phyloP scores from a whole-genome alignment of 2,329 filamentous ascomycete genomes.

The Stachybotrys echinatus region DNA sequence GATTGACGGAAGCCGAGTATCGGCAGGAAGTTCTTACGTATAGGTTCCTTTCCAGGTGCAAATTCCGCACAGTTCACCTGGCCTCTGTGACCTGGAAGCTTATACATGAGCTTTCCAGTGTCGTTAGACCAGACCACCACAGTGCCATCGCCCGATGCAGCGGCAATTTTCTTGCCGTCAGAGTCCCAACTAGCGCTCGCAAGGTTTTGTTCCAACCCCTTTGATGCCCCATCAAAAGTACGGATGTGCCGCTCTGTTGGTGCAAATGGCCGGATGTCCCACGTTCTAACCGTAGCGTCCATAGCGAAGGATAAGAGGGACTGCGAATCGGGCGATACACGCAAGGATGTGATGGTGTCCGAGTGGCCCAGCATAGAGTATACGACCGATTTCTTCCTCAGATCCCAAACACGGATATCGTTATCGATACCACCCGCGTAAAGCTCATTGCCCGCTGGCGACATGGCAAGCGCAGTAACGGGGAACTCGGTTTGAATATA shows the following conservation, averaged over 20 bases:
- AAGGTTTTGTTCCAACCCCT: constrained; percentile 86
- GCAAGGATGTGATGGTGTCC: constrained; percentile 85
- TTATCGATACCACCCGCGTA: constrained; percentile 96
- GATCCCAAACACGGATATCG: constrained; percentile 94
- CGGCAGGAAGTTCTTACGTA: constrained; percentile 58
- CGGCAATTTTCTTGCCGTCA: constrained; percentile 79
- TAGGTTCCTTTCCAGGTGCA: constrained; percentile 75
- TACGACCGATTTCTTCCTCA: constrained; percentile 82
- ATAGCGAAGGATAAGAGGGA: constrained; percentile 87
- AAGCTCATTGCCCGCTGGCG: constrained; percentile 91
- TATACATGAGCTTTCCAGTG: constrained; percentile 87
- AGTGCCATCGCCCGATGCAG: constrained; percentile 84
- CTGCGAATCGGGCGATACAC: constrained; percentile 90
- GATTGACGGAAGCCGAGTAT: constrained; percentile 16
- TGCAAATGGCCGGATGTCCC: constrained; percentile 94
- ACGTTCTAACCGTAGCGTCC: constrained; percentile 89
- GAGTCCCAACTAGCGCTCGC: constrained; percentile 86
- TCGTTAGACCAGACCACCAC: constrained; percentile 87
- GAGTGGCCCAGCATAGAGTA: constrained; percentile 87
- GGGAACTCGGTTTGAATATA: constrained; percentile 90
- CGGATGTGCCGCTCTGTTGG: constrained; percentile 78
- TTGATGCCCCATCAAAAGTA: constrained; percentile 87
- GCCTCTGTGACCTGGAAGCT: constrained; percentile 91
- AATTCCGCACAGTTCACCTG: constrained; percentile 94
- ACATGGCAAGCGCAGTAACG: constrained; percentile 84